phyloP scores from a whole-genome alignment of 208 protist species.

The Vickermania spadyakhi region DNA sequence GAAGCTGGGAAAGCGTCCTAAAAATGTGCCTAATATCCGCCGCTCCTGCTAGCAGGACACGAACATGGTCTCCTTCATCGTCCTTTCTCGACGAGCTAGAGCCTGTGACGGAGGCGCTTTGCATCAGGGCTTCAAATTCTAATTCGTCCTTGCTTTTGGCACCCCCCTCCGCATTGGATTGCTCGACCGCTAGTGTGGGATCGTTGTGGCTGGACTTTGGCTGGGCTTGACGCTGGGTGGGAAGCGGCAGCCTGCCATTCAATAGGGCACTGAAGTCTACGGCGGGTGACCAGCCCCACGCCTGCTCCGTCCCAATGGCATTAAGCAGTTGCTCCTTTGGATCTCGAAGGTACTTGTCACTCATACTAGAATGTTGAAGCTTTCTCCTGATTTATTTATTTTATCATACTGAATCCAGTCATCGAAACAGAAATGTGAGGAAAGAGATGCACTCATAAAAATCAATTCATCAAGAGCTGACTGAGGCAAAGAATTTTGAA shows the following conservation, averaged over 20 bases:
- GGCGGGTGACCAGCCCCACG: constrained; percentile 86
- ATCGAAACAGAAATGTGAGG: too few relatives aligned
- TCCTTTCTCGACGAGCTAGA: background rate
- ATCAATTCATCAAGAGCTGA: too few relatives aligned
- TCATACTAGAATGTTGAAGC: too few relatives aligned
- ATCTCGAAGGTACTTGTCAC: constrained; percentile 78
- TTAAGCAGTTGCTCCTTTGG: constrained; percentile 79
- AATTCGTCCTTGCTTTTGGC: constrained; percentile 8
- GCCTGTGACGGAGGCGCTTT: background rate
- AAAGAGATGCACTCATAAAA: background rate
- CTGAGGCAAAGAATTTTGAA: too few relatives aligned
- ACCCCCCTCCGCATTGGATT: background rate
- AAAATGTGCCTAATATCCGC: constrained; percentile 82
- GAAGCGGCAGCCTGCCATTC: constrained; percentile 4
- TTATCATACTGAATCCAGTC: too few relatives aligned
- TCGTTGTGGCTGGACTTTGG: constrained; percentile 1
- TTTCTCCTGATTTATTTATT: too few relatives aligned
- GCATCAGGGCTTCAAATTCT: constrained; percentile 11
- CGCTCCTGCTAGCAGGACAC: constrained; percentile 65
- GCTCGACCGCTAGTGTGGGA: background rate
- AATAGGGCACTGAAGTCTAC: constrained; percentile 64
- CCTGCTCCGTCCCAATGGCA: constrained; percentile 69
- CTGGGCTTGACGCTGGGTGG: background rate
- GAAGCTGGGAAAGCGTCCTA: constrained; percentile 56
- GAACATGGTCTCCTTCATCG: constrained; percentile 9